Base-by-base conservation (phyloP, 352 stramenopile species). In the Pilasporangium apinafurcum region DNA sequence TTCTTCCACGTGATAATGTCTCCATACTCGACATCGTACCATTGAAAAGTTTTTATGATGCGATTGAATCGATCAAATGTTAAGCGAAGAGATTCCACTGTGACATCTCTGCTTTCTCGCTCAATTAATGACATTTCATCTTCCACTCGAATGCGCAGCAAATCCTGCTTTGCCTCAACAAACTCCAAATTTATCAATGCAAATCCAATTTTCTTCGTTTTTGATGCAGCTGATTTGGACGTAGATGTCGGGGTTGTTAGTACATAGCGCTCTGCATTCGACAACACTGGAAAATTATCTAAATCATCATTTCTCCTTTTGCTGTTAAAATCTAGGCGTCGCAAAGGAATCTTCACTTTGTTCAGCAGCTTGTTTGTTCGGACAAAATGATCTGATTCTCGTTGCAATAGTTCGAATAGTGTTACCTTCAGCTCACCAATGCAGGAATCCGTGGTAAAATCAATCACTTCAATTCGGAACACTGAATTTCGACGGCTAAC, bases 1-100 rank as follows among this genome's bases (percentile, higher is more conserved):
- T 90, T 83, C 38, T 90, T 92, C 82, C 82, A 94, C 16, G 77
- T 71, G 44, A 94, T 94, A 13, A 94, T 65, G 25, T 82, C 67
- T 24, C 55, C 60, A 44, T 94, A 94, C 38, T 85, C 65, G 16
- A 75, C 64, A 46, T 92, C 82, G 35, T 87, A 52, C 53, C 69
- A 84, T 41, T 86, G 75, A n/a, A 91, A 71, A 4, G 67, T 52
- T 33, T 81, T 75, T 22, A 87, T 63, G 14, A 83, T 69, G 10
- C 79, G 72, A 26, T 62, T 61, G 48, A 92, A 68, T 3, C 82
- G 77, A 28, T 92, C 77, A 27, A 92, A 79, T 17, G 81, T 94
- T 20, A 62, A 63, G 6, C 70, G 62, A 10, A 94, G 52, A 2
- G 77, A 86, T 24, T 94, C 82, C 22, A 94, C 76, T 0, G 73